Evolutionary conservation across 352 stramenopile species (phyloP).

Genomic region (Globisporangium acanthophoron): DNA sequence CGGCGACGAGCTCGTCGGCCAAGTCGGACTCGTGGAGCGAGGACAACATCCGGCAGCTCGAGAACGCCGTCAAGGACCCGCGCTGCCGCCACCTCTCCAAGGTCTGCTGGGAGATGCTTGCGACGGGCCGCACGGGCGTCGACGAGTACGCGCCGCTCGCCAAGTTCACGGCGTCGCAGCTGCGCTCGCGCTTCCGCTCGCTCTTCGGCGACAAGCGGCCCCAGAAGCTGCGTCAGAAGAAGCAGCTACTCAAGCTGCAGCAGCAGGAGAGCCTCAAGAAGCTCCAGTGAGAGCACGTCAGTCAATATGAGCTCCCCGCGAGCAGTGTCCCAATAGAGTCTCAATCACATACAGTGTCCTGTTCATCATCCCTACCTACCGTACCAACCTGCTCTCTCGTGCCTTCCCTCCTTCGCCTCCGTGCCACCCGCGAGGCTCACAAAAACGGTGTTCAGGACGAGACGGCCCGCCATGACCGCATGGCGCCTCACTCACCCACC

Average conservation of each 20-base stretch:
- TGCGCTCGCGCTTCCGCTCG: slow-evolving; percentile 72
- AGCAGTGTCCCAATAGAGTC: too few species aligned
- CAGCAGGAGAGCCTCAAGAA: slow-evolving; percentile 28
- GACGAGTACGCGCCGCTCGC: slow-evolving; percentile 60
- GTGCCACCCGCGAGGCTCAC: too few species aligned
- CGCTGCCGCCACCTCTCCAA: slow-evolving; percentile 70
- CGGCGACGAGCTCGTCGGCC: slow-evolving; percentile 23
- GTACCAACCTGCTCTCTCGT: too few species aligned
- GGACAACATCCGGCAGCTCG: slow-evolving; percentile 63
- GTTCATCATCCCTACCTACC: too few species aligned
- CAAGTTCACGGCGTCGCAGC: slow-evolving; percentile 73
- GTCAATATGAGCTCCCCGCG: not conserved
- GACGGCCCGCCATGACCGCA: too few species aligned
- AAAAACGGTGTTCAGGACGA: too few species aligned
- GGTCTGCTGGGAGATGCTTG: slow-evolving; percentile 76
- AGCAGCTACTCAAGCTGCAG: slow-evolving; percentile 55
- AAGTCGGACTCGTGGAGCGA: slow-evolving; percentile 66
- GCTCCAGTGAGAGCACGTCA: not conserved
- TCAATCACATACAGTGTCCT: too few species aligned
- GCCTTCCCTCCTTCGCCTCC: too few species aligned
- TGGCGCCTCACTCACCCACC: not conserved
- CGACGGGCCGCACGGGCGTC: slow-evolving; percentile 60
- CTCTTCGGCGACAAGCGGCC: slow-evolving; percentile 74
- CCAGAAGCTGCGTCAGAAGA: slow-evolving; percentile 62
- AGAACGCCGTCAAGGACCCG: slow-evolving; percentile 63